Conservation (phyloP, 2,329 filamentous ascomycete species). For the Fusarium penzigii region DNA sequence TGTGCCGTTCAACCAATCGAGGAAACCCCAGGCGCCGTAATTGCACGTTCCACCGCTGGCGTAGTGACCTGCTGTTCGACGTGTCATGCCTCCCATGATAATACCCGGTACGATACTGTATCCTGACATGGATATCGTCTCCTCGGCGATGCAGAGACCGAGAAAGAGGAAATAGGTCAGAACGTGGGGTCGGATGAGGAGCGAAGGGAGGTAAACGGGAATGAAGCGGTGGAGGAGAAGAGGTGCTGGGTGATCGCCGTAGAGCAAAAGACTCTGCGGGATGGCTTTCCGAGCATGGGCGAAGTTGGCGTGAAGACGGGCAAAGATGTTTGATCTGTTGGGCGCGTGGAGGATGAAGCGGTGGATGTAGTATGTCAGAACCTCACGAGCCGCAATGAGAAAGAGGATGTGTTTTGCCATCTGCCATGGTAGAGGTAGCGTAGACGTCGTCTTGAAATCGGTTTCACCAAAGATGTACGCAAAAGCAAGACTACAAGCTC, state of each 20-base stretch:
- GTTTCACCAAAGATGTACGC: slow-evolving; percentile 36
- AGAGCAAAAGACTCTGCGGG: slow-evolving; percentile 61
- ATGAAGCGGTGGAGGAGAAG: slow-evolving; percentile 64
- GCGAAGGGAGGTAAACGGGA: slow-evolving; percentile 65
- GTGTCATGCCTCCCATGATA: slow-evolving; percentile 52
- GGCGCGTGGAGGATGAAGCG: slow-evolving; percentile 66
- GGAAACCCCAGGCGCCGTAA: slow-evolving; percentile 60
- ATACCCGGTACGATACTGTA: slow-evolving; percentile 62
- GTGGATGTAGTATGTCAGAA: slow-evolving; percentile 74
- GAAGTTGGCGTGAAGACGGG: slow-evolving; percentile 44
- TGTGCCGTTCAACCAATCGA: slow-evolving; percentile 64
- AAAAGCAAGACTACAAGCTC: slow-evolving; percentile 41
- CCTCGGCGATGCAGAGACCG: slow-evolving; percentile 63
- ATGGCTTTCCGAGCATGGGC: slow-evolving; percentile 57
- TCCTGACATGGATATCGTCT: slow-evolving; percentile 67
- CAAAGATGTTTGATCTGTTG: slow-evolving; percentile 31
- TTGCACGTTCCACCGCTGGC: slow-evolving; percentile 57
- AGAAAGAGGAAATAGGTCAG: slow-evolving; percentile 71
- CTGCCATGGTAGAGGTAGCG: slow-evolving; percentile 55
- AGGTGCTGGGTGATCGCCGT: slow-evolving; percentile 68
- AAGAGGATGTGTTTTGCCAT: slow-evolving; percentile 50
- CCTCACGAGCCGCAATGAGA: slow-evolving; percentile 51
- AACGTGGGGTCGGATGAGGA: slow-evolving; percentile 67
- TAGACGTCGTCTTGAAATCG: slow-evolving; percentile 49
- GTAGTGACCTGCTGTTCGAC: slow-evolving; percentile 53